These are phyloP conservation scores for Barbarea vulgaris DNA, from an alignment of 345 rosid genomes.

Conservation along the genomic window DNA sequence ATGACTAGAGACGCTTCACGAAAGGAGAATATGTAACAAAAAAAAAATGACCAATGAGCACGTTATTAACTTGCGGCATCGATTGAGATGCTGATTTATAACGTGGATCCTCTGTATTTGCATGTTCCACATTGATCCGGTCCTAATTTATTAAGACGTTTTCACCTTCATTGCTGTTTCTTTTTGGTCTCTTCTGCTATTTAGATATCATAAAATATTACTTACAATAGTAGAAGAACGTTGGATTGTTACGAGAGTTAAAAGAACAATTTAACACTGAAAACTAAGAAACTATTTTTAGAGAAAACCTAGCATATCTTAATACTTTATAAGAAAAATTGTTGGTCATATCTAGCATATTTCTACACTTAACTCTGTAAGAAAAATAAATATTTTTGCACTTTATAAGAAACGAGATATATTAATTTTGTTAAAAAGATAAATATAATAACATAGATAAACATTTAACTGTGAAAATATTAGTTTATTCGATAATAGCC, in stretches of 20 bases:
- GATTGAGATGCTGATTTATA: conserved; percentile 26
- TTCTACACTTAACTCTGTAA: too few species aligned
- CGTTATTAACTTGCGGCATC: conserved; percentile 23
- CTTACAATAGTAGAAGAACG: too few species aligned
- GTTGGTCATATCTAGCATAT: not conserved
- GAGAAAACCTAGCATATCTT: not conserved
- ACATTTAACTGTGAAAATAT: not conserved
- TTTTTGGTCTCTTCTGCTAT: conserved; percentile 28
- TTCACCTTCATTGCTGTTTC: conserved; percentile 35
- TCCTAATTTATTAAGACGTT: conserved; percentile 3
- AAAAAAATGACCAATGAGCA: conserved; percentile 7
- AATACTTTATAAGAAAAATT: too few species aligned
- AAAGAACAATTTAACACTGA: too few species aligned
- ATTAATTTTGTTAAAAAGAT: too few species aligned
- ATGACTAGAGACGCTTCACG: not conserved
- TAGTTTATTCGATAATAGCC: not conserved
- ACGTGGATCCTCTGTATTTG: conserved; percentile 40
- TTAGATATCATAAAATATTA: conserved; percentile 16
- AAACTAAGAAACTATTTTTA: not conserved
- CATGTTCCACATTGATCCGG: conserved; percentile 34
- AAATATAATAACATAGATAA: too few species aligned
- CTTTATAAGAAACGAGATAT: not conserved
- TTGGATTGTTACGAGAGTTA: too few species aligned
- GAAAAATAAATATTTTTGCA: too few species aligned
- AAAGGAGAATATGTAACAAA: not conserved